Percentiles rank a stretch among this genome's conserved stretches.
Evolutionary conservation across 495 filamentous ascomycete genomes (phyloP).

Genomic region (Lepraria neglecta): DNA sequence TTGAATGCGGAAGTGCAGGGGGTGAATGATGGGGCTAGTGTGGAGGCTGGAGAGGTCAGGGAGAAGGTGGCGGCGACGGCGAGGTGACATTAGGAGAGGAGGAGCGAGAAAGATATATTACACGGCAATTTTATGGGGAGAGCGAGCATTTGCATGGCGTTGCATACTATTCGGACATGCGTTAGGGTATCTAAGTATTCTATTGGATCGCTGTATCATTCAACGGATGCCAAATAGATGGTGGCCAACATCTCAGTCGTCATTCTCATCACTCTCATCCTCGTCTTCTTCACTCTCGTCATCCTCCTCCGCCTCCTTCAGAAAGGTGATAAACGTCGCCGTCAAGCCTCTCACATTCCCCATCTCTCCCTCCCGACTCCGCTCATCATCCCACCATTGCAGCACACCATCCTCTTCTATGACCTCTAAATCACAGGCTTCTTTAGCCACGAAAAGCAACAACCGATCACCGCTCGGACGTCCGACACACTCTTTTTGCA

Average conservation of each 20-base stretch:
- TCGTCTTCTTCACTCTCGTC: slow-evolving; percentile 65
- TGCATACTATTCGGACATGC: not conserved
- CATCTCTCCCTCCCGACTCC: slow-evolving; percentile 59
- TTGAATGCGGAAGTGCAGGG: slow-evolving; percentile 22
- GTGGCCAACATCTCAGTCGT: slow-evolving; percentile 10
- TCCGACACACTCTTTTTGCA: slow-evolving; percentile 71
- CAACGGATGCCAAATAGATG: not conserved
- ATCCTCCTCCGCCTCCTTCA: slow-evolving; percentile 77
- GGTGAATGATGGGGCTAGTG: slow-evolving; percentile 17
- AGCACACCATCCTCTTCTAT: slow-evolving; percentile 84
- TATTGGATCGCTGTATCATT: not conserved
- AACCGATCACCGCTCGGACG: slow-evolving; percentile 56
- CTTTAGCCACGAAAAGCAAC: slow-evolving; percentile 67
- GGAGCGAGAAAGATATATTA: not conserved
- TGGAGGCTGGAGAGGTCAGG: slow-evolving; percentile 15
- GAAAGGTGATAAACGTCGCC: slow-evolving; percentile 74
- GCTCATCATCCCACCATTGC: slow-evolving; percentile 77
- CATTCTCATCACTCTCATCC: slow-evolving; percentile 32
- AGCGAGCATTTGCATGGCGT: not conserved
- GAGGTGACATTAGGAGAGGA: not conserved
- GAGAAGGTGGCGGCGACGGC: slow-evolving; percentile 9
- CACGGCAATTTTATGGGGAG: too few relatives aligned
- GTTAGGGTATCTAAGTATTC: not conserved
- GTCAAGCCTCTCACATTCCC: slow-evolving; percentile 62
- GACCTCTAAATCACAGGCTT: slow-evolving; percentile 76